Percentiles rank a stretch among this genome's conserved stretches.
These are phyloP conservation scores for Xerocomellus chrysenteron DNA, from an alignment of 768 basidiomycete genomes.

Conservation along the genomic window DNA sequence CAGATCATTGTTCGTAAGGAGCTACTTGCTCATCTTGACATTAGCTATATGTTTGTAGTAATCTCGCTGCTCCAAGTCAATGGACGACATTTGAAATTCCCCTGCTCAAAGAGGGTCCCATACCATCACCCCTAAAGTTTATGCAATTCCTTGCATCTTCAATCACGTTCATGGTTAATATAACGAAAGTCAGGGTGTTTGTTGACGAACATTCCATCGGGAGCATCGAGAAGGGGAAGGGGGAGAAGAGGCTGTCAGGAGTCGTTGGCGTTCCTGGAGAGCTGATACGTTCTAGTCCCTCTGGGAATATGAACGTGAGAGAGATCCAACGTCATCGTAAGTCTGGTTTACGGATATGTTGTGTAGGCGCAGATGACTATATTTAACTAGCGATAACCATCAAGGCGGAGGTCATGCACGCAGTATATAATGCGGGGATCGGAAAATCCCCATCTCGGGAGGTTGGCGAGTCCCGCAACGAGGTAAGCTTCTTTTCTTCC, in stretches of 20 bases:
- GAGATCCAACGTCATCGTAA: slow-evolving; percentile 42
- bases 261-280: slow-evolving; percentile 50
- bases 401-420: slow-evolving; percentile 55
- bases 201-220: slow-evolving; percentile 73
- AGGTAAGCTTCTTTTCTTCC: background rate
- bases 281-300: slow-evolving; percentile 53
- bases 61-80: slow-evolving; percentile 19
- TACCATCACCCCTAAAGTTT: slow-evolving; percentile 79
- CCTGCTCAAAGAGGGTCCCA: slow-evolving; percentile 70
- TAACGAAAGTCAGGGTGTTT: slow-evolving; percentile 72
- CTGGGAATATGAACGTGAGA: slow-evolving; percentile 65
- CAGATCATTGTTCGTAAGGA: background rate
- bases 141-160: slow-evolving; percentile 89
- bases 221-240: slow-evolving; percentile 64
- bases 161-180: slow-evolving; percentile 84
- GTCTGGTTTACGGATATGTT: background rate
- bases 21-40: background rate
- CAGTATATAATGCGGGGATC: too few species aligned
- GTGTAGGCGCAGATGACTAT: background rate
- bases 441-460: too few species aligned
- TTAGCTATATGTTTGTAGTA: background rate
- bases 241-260: slow-evolving; percentile 48
- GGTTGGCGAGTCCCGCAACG: slow-evolving; percentile 32
- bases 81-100: slow-evolving; percentile 91
- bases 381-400: slow-evolving; percentile 61